A percentile compares a stretch with the other conserved stretches of the same genome.
phyloP scores from a whole-genome alignment of 2,329 filamentous ascomycete species.

The Ophiocordyceps camponoti-floridani region DNA sequence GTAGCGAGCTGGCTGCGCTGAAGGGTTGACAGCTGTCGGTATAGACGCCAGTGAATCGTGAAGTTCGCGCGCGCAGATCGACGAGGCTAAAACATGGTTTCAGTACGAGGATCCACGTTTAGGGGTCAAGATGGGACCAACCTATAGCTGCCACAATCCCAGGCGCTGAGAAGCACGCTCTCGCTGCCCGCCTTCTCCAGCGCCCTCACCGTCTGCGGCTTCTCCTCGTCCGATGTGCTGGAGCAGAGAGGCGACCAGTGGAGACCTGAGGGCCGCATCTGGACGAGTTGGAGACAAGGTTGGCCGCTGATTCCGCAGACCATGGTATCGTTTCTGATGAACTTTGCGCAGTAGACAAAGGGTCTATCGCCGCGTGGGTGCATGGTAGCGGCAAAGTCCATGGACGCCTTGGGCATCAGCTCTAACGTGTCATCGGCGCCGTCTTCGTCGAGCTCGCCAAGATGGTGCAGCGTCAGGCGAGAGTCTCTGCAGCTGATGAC shows the following conservation, averaged over 20 bases:
- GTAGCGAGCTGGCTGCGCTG: conserved; percentile 25
- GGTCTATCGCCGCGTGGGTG: conserved; percentile 6
- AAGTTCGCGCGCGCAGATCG: conserved; percentile 31
- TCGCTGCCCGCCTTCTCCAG: conserved; percentile 25
- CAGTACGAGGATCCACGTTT: not conserved
- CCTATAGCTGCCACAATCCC: conserved; percentile 33
- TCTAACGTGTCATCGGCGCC: not conserved
- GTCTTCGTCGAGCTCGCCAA: conserved; percentile 3
- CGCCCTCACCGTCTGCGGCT: conserved; percentile 20
- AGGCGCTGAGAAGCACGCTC: conserved; percentile 29
- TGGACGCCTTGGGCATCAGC: conserved; percentile 7
- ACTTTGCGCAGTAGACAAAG: conserved; percentile 19
- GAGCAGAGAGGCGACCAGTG: conserved; percentile 8
- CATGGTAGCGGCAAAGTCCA: conserved; percentile 9
- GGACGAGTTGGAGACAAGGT: conserved; percentile 24
- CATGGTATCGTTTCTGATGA: conserved; percentile 24
- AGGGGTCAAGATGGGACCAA: conserved; percentile 2
- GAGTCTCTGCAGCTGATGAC: conserved; percentile 14
- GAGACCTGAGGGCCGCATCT: conserved; percentile 26
- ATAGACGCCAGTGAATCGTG: conserved; percentile 26
- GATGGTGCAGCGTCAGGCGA: conserved; percentile 11
- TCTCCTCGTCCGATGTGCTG: conserved; percentile 7
- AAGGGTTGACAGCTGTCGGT: conserved; percentile 33
- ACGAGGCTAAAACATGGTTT: conserved; percentile 13
- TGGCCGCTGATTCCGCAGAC: conserved; percentile 26